These are phyloP conservation scores for Solanum paucissectum DNA, from an alignment of 257 asterid species.

Conservation along the genomic window DNA sequence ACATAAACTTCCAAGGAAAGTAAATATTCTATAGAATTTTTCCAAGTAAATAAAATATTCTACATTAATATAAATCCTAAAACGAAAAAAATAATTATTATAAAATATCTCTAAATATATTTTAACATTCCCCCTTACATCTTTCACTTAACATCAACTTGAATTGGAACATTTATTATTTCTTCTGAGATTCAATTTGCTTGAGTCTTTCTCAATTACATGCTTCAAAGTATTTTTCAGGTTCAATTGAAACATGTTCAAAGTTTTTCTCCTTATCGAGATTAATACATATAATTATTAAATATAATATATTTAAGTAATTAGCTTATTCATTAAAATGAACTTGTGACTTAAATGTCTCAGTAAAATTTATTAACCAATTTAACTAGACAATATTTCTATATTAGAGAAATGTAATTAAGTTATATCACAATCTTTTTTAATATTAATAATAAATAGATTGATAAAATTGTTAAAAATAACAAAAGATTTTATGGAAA, in stretches of 20 bases:
- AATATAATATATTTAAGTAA: background rate
- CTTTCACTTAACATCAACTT: too few species aligned
- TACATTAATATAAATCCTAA: background rate
- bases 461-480: background rate
- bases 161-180: background rate
- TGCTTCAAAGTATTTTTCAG: background rate
- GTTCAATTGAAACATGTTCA: background rate
- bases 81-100: too few species aligned
- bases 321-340: rapidly evolving
- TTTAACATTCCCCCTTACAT: background rate
- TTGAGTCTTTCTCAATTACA: background rate
- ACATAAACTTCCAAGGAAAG: background rate
- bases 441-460: background rate
- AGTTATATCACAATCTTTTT: background rate
- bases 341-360: too few species aligned
- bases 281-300: too few species aligned
- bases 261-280: too few species aligned
- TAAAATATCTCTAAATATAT: too few species aligned
- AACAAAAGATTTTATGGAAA: background rate
- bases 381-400: rapidly evolving
- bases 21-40: too few species aligned
- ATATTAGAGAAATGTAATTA: background rate
- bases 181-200: background rate
- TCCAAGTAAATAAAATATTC: too few species aligned
- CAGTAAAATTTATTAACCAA: too few species aligned